Percentiles rank a stretch among this genome's conserved stretches.
phyloP scores from a whole-genome alignment of 106 monocot genomes.

The Allium cepa region DNA sequence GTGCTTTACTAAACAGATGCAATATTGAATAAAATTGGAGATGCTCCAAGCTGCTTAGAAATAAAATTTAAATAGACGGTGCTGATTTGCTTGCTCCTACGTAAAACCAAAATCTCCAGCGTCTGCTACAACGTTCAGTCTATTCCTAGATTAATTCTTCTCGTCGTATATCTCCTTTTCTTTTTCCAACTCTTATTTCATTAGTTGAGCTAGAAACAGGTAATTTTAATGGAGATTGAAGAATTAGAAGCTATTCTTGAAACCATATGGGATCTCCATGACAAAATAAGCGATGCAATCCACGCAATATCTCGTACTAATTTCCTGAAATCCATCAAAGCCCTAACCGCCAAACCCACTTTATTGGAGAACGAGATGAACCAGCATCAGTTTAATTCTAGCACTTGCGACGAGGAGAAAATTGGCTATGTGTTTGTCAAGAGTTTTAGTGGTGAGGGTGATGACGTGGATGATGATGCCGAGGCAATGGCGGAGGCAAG shows the following conservation, averaged over 20 bases:
- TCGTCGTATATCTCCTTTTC: not conserved
- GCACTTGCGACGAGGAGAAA: constrained; percentile 1
- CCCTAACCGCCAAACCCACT: constrained; percentile 4
- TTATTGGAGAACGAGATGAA: not conserved
- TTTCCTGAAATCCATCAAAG: constrained; percentile 45
- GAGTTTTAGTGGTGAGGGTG: constrained; percentile 14
- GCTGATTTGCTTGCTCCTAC: too few species aligned
- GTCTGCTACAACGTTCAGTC: too few species aligned
- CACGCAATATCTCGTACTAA: constrained; percentile 51
- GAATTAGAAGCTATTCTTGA: constrained; percentile 49
- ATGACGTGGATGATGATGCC: constrained; percentile 3
- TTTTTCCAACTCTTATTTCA: constrained; percentile 10
- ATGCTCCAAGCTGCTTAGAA: too few species aligned
- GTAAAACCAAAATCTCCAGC: too few species aligned
- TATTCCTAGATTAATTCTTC: too few species aligned
- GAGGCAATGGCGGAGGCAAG: constrained; percentile 39
- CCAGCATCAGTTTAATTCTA: not conserved
- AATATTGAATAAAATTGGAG: too few species aligned
- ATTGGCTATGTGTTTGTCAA: constrained; percentile 20
- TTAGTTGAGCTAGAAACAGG: constrained; percentile 25
- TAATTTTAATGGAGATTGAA: constrained; percentile 35
- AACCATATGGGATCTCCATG: constrained; percentile 76
- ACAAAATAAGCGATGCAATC: constrained; percentile 72
- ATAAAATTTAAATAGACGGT: too few species aligned
- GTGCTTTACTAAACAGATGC: too few species aligned